A percentile compares a stretch with the other conserved stretches of the same genome.
Conservation (phyloP, 2,329 filamentous ascomycete species). For the Malbranchea zuffiana region DNA sequence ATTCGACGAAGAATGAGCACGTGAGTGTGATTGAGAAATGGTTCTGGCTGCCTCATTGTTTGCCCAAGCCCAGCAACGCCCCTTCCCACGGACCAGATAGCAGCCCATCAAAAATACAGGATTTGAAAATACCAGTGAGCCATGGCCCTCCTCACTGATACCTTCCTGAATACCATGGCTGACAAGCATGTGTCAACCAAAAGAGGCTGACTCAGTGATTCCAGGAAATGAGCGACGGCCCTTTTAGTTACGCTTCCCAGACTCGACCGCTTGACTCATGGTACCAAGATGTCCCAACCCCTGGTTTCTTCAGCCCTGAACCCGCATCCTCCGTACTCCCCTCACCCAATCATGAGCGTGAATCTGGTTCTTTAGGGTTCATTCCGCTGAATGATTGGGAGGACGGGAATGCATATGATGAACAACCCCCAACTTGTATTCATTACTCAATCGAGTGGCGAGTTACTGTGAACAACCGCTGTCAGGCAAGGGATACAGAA, state of each 20-base stretch:
- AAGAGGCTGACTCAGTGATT: no score
- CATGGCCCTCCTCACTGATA: no score
- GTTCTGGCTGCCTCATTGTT: not conserved
- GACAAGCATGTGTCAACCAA: no score
- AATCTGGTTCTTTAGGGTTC: constrained; percentile 2
- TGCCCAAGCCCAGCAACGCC: constrained; percentile 1
- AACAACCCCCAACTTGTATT: constrained; percentile 10
- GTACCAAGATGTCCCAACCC: constrained; percentile 4
- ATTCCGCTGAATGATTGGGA: constrained; percentile 12
- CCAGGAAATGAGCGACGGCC: constrained; percentile 1
- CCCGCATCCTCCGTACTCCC: not conserved
- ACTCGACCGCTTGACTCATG: not conserved
- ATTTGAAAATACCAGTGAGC: no score
- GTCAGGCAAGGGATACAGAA: constrained; percentile 14
- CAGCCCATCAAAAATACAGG: not conserved
- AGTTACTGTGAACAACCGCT: constrained; percentile 13
- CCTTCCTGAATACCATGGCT: no score
- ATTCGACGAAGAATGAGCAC: constrained; percentile 5
- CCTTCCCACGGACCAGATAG: not conserved
- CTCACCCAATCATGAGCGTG: not conserved
- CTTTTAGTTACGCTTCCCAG: not conserved
- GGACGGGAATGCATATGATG: constrained; percentile 14
- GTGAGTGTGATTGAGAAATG: constrained; percentile 2
- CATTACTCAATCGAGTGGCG: constrained; percentile 16
- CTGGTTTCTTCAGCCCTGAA: constrained; percentile 2